phyloP scores from a whole-genome alignment of 306 rosid species.

The Fagus sylvatica region DNA sequence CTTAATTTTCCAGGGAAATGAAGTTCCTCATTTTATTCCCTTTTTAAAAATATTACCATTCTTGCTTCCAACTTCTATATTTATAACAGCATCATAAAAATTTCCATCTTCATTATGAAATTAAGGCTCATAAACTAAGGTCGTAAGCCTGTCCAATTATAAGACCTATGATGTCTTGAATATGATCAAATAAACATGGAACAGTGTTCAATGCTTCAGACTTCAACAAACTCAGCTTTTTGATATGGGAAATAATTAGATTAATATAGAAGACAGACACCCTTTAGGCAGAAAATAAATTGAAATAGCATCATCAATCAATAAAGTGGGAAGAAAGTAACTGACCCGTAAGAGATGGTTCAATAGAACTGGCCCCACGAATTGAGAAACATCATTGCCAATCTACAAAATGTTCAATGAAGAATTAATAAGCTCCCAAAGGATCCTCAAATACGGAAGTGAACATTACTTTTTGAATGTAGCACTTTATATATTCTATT shows the following conservation, averaged over 20 bases:
- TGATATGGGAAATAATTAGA: not conserved
- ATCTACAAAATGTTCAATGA: constrained; percentile 49
- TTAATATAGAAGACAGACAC: not conserved
- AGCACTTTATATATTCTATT: not conserved
- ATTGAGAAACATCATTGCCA: constrained; percentile 74
- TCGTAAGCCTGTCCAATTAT: not conserved
- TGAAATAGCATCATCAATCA: not conserved
- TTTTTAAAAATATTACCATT: not conserved
- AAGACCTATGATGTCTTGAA: not conserved
- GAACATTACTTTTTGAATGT: not conserved
- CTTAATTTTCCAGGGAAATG: not conserved
- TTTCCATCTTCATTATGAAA: not conserved
- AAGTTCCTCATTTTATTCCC: not conserved
- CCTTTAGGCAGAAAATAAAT: not conserved
- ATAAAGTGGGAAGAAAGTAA: constrained; percentile 20
- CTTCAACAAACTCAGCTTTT: not conserved
- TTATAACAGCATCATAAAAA: too few relatives aligned
- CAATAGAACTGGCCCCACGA: constrained; percentile 71
- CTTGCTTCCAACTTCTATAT: not conserved
- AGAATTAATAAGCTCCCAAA: constrained; percentile 19
- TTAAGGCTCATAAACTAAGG: not conserved
- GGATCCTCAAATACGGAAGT: constrained; percentile 16
- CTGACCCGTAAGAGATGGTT: constrained; percentile 68
- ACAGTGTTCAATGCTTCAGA: not conserved
- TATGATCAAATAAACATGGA: not conserved